Conservation (phyloP, 2,329 filamentous ascomycete species). For the Cadophora sp. region DNA sequence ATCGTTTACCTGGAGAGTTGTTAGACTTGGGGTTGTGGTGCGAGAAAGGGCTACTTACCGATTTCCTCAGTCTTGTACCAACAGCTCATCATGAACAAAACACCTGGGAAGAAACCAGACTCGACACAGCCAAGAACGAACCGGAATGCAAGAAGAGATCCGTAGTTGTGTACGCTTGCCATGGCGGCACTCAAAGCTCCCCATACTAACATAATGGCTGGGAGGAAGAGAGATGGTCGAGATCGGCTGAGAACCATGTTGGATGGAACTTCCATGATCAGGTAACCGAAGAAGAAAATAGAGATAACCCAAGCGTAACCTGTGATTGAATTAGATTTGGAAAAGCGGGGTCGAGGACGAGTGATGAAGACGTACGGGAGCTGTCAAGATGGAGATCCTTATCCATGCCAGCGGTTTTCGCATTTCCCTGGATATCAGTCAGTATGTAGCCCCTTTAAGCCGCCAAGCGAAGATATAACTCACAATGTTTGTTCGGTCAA, state of each 20-base stretch:
- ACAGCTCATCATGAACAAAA: constrained; percentile 58
- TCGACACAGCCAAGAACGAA: constrained; percentile 59
- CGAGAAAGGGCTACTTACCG: constrained; percentile 39
- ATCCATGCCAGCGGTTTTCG: constrained; percentile 60
- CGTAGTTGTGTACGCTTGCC: constrained; percentile 55
- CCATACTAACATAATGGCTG: constrained; percentile 52
- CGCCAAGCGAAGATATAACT: background rate
- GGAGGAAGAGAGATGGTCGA: constrained; percentile 54
- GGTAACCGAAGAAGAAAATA: constrained; percentile 57
- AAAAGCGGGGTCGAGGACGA: background rate
- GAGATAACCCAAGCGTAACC: constrained; percentile 36
- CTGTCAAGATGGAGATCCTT: constrained; percentile 50
- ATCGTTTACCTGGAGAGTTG: constrained; percentile 51
- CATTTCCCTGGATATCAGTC: constrained; percentile 51
- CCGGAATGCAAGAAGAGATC: constrained; percentile 55
- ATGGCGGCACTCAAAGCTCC: constrained; percentile 60
- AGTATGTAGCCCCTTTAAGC: background rate
- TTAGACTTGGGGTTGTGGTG: constrained; percentile 1
- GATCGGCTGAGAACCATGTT: constrained; percentile 55
- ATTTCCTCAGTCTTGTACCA: constrained; percentile 63
- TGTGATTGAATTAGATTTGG: background rate
- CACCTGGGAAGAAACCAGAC: constrained; percentile 59
- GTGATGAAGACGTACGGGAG: constrained; percentile 11
- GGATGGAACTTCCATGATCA: constrained; percentile 56
- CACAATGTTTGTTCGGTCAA: constrained; percentile 57